Percentiles rank a stretch among this genome's conserved stretches.
Conservation (phyloP, 257 asterid species). For the Solanum sejunctum region DNA sequence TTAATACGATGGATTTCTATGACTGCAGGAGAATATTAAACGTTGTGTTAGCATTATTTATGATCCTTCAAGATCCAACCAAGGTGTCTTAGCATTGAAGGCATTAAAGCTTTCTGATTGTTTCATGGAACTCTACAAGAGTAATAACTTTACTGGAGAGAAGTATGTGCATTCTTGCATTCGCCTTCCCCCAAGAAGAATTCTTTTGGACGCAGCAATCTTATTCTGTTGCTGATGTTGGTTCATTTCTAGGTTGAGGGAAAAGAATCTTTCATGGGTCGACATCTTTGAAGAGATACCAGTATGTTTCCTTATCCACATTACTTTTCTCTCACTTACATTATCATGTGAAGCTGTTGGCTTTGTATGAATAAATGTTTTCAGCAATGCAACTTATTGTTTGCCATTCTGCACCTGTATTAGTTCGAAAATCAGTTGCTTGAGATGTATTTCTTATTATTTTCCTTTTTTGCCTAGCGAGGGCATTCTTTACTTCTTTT, state of each 20-base stretch:
- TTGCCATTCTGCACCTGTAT: not conserved
- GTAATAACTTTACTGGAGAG: slow-evolving; percentile 80
- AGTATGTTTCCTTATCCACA: slow-evolving; percentile 27
- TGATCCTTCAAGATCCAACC: slow-evolving; percentile 93
- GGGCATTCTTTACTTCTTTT: not conserved
- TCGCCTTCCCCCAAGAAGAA: not conserved
- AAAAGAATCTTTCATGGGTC: slow-evolving; percentile 91
- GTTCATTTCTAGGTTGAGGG: slow-evolving; percentile 57
- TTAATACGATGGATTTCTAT: not conserved
- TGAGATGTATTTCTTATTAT: not conserved
- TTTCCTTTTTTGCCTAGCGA: not conserved
- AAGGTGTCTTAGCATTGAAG: slow-evolving; percentile 91
- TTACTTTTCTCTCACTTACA: not conserved
- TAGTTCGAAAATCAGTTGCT: not conserved
- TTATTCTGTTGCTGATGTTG: not conserved
- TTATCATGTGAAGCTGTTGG: not conserved
- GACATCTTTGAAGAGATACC: slow-evolving; percentile 97
- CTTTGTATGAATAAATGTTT: not conserved
- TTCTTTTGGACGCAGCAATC: not conserved
- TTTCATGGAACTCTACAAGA: slow-evolving; percentile 92
- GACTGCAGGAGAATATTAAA: slow-evolving; percentile 77
- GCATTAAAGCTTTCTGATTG: slow-evolving; percentile 96
- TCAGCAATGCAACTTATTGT: not conserved
- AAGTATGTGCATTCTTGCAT: slow-evolving; percentile 37
- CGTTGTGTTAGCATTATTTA: slow-evolving; percentile 92